phyloP scores from a whole-genome alignment of 306 rosid species.

The Dalbergia oliveri region DNA sequence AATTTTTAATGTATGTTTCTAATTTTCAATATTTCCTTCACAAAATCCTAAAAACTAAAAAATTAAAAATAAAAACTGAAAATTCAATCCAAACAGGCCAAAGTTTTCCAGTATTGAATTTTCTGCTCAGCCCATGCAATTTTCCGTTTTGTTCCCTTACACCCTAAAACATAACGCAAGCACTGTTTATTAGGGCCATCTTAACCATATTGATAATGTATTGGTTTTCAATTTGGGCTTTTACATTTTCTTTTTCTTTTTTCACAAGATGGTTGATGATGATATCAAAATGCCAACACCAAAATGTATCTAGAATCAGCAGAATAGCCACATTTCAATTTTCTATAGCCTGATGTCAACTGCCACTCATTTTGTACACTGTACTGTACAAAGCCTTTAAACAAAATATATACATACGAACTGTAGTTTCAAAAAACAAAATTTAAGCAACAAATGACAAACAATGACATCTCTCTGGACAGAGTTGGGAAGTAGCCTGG shows the following conservation, averaged over 20 bases:
- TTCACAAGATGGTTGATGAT: not conserved
- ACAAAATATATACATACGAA: conserved; percentile 42
- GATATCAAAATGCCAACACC: not conserved
- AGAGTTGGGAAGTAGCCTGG: conserved; percentile 35
- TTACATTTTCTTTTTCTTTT: not conserved
- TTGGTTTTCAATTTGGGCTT: conserved; percentile 4
- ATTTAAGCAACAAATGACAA: conserved; percentile 39
- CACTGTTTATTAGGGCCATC: not conserved
- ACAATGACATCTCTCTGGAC: conserved; percentile 30
- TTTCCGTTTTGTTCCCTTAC: too few species aligned
- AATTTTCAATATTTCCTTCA: too few species aligned
- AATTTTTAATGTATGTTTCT: too few species aligned
- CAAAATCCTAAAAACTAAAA: too few species aligned
- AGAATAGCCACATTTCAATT: conserved; percentile 34
- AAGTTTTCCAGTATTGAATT: not conserved
- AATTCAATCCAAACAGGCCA: too few species aligned
- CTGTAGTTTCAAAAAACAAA: conserved; percentile 35
- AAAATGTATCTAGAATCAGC: conserved; percentile 9
- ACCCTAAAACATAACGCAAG: too few species aligned
- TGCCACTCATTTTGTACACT: conserved; percentile 51
- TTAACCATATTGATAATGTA: not conserved
- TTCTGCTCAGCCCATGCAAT: not conserved
- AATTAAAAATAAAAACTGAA: too few species aligned
- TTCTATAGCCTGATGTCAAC: conserved; percentile 45
- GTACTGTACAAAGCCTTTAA: conserved; percentile 54